Evolutionary conservation across 257 asterid genomes (phyloP).

Genomic region (Solanum tarijense): DNA sequence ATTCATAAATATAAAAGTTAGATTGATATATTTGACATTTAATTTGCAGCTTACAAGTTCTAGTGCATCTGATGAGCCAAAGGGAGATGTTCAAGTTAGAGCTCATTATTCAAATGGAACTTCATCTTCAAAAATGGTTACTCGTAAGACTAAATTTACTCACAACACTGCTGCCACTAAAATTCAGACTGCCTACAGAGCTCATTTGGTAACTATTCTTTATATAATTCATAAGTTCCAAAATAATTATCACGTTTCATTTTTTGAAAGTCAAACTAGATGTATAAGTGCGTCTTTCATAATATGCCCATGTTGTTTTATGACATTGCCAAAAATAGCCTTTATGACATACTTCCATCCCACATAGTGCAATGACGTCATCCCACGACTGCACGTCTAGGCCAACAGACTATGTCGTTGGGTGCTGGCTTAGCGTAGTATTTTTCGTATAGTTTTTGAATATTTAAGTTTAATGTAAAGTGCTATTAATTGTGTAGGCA

Average conservation of each 20-base stretch:
- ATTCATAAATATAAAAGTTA: background rate
- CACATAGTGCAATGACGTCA: background rate
- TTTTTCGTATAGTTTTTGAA: background rate
- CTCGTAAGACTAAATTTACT: slow-evolving; percentile 1
- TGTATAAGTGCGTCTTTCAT: background rate
- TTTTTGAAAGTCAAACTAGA: accelerated
- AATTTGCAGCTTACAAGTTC: background rate
- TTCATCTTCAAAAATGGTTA: slow-evolving; percentile 5
- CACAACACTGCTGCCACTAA: slow-evolving; percentile 35
- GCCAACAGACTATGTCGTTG: background rate
- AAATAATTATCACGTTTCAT: background rate
- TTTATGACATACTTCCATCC: background rate
- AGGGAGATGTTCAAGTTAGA: background rate
- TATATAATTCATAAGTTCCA: accelerated
- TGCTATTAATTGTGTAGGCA: slow-evolving; percentile 22
- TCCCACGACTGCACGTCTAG: background rate
- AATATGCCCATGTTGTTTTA: no score
- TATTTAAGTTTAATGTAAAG: no score
- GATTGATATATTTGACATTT: background rate
- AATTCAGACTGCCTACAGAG: slow-evolving; percentile 49
- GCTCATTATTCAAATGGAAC: slow-evolving; percentile 15
- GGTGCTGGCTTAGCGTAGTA: background rate
- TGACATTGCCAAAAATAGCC: background rate
- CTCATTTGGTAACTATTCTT: slow-evolving; percentile 21
- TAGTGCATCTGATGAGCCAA: slow-evolving; percentile 8